Percentiles rank a stretch among this genome's conserved stretches.
Evolutionary conservation across 495 filamentous ascomycete species (phyloP).

Genomic region (Daldinia vernicosa): DNA sequence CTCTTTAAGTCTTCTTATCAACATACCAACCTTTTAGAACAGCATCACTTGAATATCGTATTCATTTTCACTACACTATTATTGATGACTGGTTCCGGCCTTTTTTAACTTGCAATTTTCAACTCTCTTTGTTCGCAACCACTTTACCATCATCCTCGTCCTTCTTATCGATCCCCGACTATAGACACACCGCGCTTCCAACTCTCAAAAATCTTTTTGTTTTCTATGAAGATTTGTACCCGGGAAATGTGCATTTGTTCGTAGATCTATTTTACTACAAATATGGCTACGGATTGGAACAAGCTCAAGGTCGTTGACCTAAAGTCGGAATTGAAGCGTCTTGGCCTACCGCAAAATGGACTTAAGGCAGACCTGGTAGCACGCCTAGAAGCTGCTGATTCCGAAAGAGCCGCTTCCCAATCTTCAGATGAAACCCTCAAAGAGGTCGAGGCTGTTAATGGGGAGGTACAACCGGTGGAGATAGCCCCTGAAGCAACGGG

Average conservation of each 20-base stretch:
- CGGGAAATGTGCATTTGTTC: conserved; percentile 29
- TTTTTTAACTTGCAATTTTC: neutral
- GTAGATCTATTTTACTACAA: conserved; percentile 15
- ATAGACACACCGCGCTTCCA: conserved; percentile 1
- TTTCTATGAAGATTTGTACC: neutral
- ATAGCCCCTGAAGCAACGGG: neutral
- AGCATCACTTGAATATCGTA: neutral
- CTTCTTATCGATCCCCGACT: neutral
- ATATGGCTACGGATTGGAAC: conserved; percentile 64
- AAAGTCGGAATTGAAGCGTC: conserved; percentile 64
- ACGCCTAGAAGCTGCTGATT: conserved; percentile 55
- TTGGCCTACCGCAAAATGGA: conserved; percentile 62
- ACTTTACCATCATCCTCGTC: neutral
- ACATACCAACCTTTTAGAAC: neutral
- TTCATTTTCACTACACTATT: neutral
- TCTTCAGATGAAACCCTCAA: conserved; percentile 23
- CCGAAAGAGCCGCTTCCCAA: conserved; percentile 25
- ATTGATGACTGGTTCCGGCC: neutral
- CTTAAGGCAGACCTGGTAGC: conserved; percentile 67
- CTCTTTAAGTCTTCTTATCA: neutral
- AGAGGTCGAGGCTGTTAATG: conserved; percentile 17
- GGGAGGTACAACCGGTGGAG: conserved; percentile 13
- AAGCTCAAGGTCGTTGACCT: conserved; percentile 69
- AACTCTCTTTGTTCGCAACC: neutral
- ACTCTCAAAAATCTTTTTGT: neutral